phyloP scores from a whole-genome alignment of 257 asterid genomes.

The Gentiana dahurica region DNA sequence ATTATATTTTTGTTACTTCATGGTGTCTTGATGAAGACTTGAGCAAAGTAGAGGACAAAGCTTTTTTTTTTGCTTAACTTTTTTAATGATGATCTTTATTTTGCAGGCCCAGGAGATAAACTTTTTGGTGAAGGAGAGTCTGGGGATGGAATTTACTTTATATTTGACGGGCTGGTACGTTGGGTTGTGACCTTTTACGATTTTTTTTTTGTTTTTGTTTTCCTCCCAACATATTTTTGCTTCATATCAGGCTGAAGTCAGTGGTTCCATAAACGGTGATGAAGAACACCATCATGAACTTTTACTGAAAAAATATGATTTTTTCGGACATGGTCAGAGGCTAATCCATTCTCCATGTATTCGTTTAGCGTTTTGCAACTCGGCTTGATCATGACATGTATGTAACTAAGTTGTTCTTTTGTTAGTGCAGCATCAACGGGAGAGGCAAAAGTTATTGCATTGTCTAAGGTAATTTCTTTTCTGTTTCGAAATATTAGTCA shows the following conservation, averaged over 20 bases:
- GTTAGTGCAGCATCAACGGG: slow-evolving; percentile 50
- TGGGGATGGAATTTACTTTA: slow-evolving; percentile 69
- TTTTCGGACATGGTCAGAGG: slow-evolving; percentile 82
- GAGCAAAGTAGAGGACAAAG: neutral
- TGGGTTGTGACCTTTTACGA: neutral
- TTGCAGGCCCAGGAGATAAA: slow-evolving; percentile 59
- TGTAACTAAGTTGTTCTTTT: slow-evolving; percentile 26
- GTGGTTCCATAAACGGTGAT: slow-evolving; percentile 52
- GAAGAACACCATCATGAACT: slow-evolving; percentile 52
- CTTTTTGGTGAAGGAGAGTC: slow-evolving; percentile 74
- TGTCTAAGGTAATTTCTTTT: slow-evolving; percentile 53
- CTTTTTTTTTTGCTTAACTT: neutral
- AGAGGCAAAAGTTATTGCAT: slow-evolving; percentile 69
- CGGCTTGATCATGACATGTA: neutral
- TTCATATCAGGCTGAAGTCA: slow-evolving; percentile 76
- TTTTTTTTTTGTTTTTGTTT: slow-evolving; percentile 3
- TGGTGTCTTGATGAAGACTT: too few relatives aligned
- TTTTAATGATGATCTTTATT: neutral
- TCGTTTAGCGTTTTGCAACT: neutral
- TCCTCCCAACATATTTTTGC: neutral
- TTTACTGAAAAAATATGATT: slow-evolving; percentile 59
- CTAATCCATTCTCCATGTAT: neutral
- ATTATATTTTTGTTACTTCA: too few relatives aligned
- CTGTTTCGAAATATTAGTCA: slow-evolving; percentile 1
- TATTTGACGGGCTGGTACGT: slow-evolving; percentile 88